Evolutionary conservation across 768 basidiomycete genomes (phyloP).

Genomic region (Amanita rimosa): DNA sequence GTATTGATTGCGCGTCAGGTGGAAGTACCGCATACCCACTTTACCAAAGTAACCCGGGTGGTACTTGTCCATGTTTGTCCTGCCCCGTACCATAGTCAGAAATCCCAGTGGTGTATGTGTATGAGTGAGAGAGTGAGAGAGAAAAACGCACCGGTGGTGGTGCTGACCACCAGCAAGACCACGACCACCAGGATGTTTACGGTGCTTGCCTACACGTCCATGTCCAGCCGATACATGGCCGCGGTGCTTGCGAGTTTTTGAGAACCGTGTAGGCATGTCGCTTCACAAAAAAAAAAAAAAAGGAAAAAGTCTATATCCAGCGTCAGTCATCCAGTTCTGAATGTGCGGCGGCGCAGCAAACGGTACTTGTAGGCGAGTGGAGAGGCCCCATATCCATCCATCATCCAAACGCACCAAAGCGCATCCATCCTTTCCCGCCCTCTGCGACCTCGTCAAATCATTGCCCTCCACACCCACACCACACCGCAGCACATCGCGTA

Average conservation of each 20-base stretch:
- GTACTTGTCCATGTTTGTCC: constrained; percentile 98
- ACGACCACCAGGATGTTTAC: constrained; percentile 99
- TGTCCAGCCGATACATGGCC: constrained; percentile 99
- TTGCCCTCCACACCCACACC: background rate
- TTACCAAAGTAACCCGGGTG: constrained; percentile 99
- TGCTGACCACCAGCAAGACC: constrained; percentile 99
- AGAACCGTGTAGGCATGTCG: constrained; percentile 87
- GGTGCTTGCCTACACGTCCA: constrained; percentile 99
- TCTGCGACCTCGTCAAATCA: constrained; percentile 7
- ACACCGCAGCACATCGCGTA: constrained; percentile 6
- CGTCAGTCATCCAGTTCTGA: constrained; percentile 9
- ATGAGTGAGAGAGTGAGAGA: too few relatives aligned
- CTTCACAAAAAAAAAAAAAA: constrained; percentile 18
- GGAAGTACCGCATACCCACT: constrained; percentile 99
- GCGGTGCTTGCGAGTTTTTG: constrained; percentile 98
- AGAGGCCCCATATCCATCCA: constrained; percentile 2
- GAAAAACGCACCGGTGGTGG: constrained; percentile 79
- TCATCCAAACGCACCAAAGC: constrained; percentile 36
- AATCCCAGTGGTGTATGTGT: background rate
- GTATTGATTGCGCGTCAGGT: constrained; percentile 79
- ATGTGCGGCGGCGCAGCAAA: background rate
- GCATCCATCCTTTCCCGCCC: constrained; percentile 25
- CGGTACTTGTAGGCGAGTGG: too few relatives aligned
- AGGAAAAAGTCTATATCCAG: constrained; percentile 3
- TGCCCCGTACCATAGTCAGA: constrained; percentile 15